Evolutionary conservation across 768 basidiomycete species (phyloP).

Genomic region (Lyophyllum shimeji): DNA sequence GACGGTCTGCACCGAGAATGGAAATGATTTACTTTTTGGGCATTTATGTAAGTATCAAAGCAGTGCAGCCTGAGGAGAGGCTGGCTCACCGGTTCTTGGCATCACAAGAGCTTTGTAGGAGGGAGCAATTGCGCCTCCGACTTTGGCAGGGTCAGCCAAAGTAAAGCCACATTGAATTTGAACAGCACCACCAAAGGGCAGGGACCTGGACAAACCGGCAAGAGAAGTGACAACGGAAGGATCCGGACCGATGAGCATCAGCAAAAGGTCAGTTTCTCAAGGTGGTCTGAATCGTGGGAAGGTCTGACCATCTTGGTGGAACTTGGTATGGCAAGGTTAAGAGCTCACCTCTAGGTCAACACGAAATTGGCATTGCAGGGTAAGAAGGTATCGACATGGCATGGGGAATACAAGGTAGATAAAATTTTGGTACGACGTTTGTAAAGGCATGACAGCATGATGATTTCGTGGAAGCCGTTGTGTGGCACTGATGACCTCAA

Average conservation of each 20-base stretch:
- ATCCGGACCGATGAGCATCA: slow-evolving; percentile 5
- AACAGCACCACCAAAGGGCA: slow-evolving; percentile 35
- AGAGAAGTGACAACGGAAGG: slow-evolving; percentile 19
- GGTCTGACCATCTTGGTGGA: not conserved
- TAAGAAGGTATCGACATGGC: not conserved
- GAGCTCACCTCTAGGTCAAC: not conserved
- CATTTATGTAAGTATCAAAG: no score
- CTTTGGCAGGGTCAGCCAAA: no score
- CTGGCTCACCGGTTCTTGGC: no score
- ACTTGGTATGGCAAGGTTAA: not conserved
- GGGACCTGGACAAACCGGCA: slow-evolving; percentile 38
- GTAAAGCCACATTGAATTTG: no score
- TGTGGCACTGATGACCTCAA: not conserved
- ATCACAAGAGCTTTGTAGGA: no score
- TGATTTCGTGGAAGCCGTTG: not conserved
- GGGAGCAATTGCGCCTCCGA: no score
- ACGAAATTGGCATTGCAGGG: not conserved
- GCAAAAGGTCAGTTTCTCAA: not conserved
- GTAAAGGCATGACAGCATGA: not conserved
- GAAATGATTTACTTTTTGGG: no score
- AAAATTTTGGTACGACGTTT: not conserved
- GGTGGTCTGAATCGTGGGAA: not conserved
- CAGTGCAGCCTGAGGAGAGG: no score
- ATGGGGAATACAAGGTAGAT: not conserved
- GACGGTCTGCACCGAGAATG: no score